These are phyloP conservation scores for Cryptococcus floricola DNA, from an alignment of 1,284 basidiomycete species.

Conservation along the genomic window DNA sequence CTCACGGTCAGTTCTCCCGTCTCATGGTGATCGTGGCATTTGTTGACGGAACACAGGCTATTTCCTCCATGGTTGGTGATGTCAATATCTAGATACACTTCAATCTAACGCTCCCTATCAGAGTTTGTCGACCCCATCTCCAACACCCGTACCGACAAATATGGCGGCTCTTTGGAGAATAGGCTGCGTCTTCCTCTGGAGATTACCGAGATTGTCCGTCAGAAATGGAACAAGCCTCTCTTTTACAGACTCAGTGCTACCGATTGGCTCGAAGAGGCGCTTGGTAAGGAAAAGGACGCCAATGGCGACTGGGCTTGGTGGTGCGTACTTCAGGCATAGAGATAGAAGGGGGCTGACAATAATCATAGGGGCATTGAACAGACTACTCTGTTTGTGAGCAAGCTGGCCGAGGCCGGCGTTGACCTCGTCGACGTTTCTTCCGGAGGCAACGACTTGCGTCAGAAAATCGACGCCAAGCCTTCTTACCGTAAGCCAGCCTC, in stretches of 20 bases:
- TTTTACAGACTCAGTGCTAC: constrained; percentile 70
- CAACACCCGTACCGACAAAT: constrained; percentile 65
- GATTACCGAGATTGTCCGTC: constrained; percentile 56
- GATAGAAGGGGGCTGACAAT: neutral
- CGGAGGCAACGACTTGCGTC: constrained; percentile 63
- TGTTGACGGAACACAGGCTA: constrained; percentile 5
- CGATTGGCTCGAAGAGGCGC: constrained; percentile 65
- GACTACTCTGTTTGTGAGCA: constrained; percentile 58
- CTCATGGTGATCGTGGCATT: neutral
- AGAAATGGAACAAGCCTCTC: constrained; percentile 65
- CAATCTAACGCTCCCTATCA: constrained; percentile 4
- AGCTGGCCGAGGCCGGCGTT: constrained; percentile 61
- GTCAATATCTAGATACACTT: neutral
- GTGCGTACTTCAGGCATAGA: constrained; percentile 16
- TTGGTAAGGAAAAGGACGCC: constrained; percentile 50
- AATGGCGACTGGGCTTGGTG: constrained; percentile 50
- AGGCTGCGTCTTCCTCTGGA: constrained; percentile 65
- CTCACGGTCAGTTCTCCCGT: constrained; percentile 53
- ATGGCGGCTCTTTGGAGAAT: constrained; percentile 71
- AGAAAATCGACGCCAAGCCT: constrained; percentile 57
- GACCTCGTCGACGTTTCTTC: constrained; percentile 69
- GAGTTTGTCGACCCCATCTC: constrained; percentile 66
- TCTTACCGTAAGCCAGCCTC: constrained; percentile 61
- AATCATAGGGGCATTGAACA: constrained; percentile 74
- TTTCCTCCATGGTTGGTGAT: constrained; percentile 22